Base-by-base conservation (phyloP, 2,329 filamentous ascomycete genomes). In the Colletotrichum sojae region DNA sequence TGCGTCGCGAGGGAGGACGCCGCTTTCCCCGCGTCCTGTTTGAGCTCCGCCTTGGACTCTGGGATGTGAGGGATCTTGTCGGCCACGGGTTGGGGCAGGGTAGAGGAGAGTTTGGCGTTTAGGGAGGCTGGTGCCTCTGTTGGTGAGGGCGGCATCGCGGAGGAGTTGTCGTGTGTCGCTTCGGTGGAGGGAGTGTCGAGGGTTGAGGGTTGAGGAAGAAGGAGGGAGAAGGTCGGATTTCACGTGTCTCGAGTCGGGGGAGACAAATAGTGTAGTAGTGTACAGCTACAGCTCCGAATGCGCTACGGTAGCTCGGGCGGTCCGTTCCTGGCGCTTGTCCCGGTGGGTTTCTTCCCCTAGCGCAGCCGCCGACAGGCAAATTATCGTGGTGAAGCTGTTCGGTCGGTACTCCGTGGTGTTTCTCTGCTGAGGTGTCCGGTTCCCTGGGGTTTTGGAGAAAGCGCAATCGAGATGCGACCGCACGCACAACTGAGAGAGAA, bases 1-100 rank as follows among this genome's bases (percentile, higher is more conserved):
- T 90, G 88, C 20, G 86, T 78, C 15, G 82, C 75, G 60, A 80
- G 76, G 16, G 79, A 73, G 40, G 76, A 79, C 16, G 79, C 78
- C 5, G 79, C 82, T 4, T 79, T 81, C 65, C 79, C 78, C 20
- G 81, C 80, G 45, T 84, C 79, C 46, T 76, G 77, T 73, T 84
- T 82, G 69, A 85, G 75, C 75, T 84, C 83, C 18, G 81, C 79
- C 73, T 81, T 81, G 68, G 78, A 78, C 73, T 85, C 81, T 64
- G 84, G 75, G 53, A 84, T 77, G 74, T 81, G 82, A 27, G 84
- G 83, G 27, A 83, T 72, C 71, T 79, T 78, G 68, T 78, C 74
- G 69, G 78, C 75, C 71, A 84, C 76, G 61, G 80, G 75, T 27
- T 75, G 71, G 1, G 79, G 78, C 15, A 80, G 74, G 25, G 72